phyloP scores from a whole-genome alignment of 2,329 filamentous ascomycete genomes.

The Sporothrix mexicana region DNA sequence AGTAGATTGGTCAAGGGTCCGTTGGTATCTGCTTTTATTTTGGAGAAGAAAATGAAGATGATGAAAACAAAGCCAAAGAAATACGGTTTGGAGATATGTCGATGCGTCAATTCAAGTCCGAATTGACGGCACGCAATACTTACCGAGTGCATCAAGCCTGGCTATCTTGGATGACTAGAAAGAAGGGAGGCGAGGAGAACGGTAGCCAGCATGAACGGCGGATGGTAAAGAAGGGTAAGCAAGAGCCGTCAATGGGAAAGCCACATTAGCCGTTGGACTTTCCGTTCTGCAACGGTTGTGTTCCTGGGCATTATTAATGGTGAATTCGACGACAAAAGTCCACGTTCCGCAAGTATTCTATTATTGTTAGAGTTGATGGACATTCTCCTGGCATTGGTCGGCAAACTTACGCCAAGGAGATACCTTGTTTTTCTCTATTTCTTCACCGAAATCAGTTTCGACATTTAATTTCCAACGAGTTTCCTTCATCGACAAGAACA shows the following conservation, averaged over 20 bases:
- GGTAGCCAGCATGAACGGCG: background rate
- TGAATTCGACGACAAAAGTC: no score
- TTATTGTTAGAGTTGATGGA: background rate
- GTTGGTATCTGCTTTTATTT: background rate
- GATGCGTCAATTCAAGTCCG: background rate
- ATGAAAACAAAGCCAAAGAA: background rate
- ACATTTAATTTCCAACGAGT: background rate
- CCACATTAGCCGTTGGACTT: constrained; percentile 24
- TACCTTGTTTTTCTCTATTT: background rate
- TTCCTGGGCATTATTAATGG: background rate
- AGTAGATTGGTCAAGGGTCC: background rate
- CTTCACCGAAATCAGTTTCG: background rate
- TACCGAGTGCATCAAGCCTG: background rate
- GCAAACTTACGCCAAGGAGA: constrained; percentile 2
- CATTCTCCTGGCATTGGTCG: background rate
- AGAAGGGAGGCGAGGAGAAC: background rate
- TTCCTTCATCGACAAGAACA: background rate
- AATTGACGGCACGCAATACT: background rate
- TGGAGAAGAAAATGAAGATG: background rate
- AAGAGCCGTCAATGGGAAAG: background rate
- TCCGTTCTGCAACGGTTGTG: background rate
- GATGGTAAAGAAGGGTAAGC: background rate
- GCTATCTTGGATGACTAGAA: background rate
- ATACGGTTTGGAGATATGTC: background rate
- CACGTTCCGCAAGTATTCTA: background rate